Evolutionary conservation across 306 rosid genomes (phyloP), one percentile per base, ranked within the genome.

Genomic region (Echinosophora koreensis): DNA sequence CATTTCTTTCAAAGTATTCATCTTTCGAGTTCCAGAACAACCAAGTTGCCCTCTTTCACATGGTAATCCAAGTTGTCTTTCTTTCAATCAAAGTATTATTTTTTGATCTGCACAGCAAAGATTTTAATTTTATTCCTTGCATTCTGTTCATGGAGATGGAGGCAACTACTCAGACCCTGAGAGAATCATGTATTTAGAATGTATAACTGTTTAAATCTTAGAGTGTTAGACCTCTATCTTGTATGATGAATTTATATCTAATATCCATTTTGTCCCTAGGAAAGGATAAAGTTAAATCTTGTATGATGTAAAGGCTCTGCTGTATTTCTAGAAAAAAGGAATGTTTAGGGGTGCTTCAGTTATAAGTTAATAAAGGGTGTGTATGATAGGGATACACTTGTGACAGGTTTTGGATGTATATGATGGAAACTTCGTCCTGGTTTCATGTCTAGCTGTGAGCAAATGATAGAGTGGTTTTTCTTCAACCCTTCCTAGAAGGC

Each of bases 51-150:
- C 3, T 42, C 60, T n/a, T n/a, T 10, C 81, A 44, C 12, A 47
- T 55, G 81, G 81, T 66, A 47, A 68, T 41, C 27, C 52, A 32
- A 44, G 5, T 44, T 59, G 5, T 34, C 3, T 55, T 49, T 61
- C 8, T 4, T 8, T 22, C 22, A 22, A 22, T 16, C 2, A 12
- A 16, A 2, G 10, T 50, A 11, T 41, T 50, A 3, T 7, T 35
- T 30, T 27, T 38, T 51, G 2, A 34, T 52, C 17, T 39, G 16
- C 13, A n/a, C 16, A n/a, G 4, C 30, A 38, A 41, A 41, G 2
- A 15, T 41, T 55, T 35, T 9, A 9, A 2, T 66, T 77, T 66
- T 42, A 17, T n/a, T 13, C 57, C 46, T 39, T 27, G 1, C 5
- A 38, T 14, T 9, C 22, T 39, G 35, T 14, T 76, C 11, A 63